A percentile compares a stretch with the other conserved stretches of the same genome.
Conservation (phyloP, 2,329 filamentous ascomycete species). For the Corinectria fuckeliana region DNA sequence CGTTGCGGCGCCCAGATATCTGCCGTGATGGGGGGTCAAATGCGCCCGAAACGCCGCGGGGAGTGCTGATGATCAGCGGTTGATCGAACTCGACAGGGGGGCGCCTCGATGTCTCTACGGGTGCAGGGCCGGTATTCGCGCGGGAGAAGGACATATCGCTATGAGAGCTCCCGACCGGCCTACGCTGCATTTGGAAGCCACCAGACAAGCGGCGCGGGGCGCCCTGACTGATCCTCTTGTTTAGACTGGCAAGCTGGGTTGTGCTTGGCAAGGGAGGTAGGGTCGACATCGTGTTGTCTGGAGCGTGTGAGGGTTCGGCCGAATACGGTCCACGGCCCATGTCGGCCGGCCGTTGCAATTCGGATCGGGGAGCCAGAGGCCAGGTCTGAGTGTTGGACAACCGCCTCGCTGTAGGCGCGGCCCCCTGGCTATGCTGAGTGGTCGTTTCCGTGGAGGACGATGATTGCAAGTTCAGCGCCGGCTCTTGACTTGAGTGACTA, state of each 20-base stretch:
- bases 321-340: slow-evolving; percentile 47
- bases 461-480: slow-evolving; percentile 41
- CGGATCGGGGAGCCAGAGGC: slow-evolving; percentile 47
- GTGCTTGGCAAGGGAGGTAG: slow-evolving; percentile 48
- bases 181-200: slow-evolving; percentile 49
- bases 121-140: slow-evolving; percentile 31
- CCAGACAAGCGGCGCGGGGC: slow-evolving; percentile 52
- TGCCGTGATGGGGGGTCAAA: slow-evolving; percentile 53
- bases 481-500: slow-evolving; percentile 27
- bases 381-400: slow-evolving; percentile 52
- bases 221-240: slow-evolving; percentile 47
- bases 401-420: slow-evolving; percentile 35
- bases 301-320: slow-evolving; percentile 44
- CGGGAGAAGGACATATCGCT: slow-evolving; percentile 29
- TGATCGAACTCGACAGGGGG: slow-evolving; percentile 49
- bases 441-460: slow-evolving; percentile 32
- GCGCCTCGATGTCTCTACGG: slow-evolving; percentile 14
- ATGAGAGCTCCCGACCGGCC: slow-evolving; percentile 47
- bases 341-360: slow-evolving; percentile 30
- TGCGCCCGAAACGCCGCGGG: slow-evolving; percentile 59
- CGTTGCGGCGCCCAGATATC: slow-evolving; percentile 43
- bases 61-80: slow-evolving; percentile 67
- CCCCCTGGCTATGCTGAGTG: slow-evolving; percentile 11
- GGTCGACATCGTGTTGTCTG: slow-evolving; percentile 43
- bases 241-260: slow-evolving; percentile 48